phyloP scores from a whole-genome alignment of 768 basidiomycete species.

The Panaeolus papilionaceus region DNA sequence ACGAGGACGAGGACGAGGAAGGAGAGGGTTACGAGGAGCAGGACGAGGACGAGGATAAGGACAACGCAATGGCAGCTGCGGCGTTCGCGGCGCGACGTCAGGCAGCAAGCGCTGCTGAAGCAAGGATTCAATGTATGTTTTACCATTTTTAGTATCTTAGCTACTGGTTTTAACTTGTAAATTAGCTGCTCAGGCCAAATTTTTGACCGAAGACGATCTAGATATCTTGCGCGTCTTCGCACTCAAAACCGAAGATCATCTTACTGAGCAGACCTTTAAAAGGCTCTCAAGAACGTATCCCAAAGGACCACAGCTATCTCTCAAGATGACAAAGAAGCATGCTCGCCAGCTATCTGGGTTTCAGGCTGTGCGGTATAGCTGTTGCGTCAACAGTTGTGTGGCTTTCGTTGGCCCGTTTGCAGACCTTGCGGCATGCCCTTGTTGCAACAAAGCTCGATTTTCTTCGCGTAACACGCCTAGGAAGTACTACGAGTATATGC shows the following conservation, averaged over 20 bases:
- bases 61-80: conserved; percentile 6
- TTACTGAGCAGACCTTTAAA: conserved; percentile 6
- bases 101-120: background rate
- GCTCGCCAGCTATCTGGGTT: conserved; percentile 12
- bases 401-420: conserved; percentile 29
- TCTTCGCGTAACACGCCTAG: conserved; percentile 26
- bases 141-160: too few species aligned
- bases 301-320: background rate
- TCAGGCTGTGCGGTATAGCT: background rate
- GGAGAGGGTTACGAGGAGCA: conserved; percentile 9
- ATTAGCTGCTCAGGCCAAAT: background rate
- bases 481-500: conserved; percentile 42
- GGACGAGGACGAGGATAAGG: conserved; percentile 10
- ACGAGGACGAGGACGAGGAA: conserved; percentile 15
- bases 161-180: background rate
- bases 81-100: conserved; percentile 14
- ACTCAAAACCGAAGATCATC: conserved; percentile 14
- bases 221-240: background rate
- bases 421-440: conserved; percentile 32
- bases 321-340: conserved; percentile 16
- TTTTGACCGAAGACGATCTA: background rate
- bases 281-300: background rate
- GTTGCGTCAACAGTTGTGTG: conserved; percentile 17
- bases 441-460: conserved; percentile 32
- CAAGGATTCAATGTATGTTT: background rate